These are phyloP conservation scores for Blastomyces gilchristii DNA, from an alignment of 2,329 filamentous ascomycete genomes.

Conservation along the genomic window DNA sequence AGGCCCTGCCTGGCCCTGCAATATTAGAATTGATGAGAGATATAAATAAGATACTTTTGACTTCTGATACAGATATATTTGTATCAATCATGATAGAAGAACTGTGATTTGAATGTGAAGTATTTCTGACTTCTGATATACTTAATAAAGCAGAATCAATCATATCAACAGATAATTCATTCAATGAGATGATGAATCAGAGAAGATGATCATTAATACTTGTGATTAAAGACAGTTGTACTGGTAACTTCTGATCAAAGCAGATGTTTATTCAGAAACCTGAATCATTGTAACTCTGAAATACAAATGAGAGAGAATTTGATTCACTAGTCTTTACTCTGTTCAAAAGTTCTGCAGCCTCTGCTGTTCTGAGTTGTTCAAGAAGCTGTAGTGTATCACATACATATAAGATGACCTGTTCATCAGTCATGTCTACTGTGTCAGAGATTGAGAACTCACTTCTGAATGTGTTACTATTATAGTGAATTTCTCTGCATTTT, in stretches of 20 bases:
- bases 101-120: neutral
- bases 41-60: no score
- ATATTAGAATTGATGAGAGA: neutral
- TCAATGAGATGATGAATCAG: neutral
- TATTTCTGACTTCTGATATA: neutral
- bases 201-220: slow-evolving; percentile 3
- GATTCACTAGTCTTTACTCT: slow-evolving; percentile 3
- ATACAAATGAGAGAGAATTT: slow-evolving; percentile 5
- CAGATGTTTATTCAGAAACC: neutral
- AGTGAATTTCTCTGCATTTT: no score
- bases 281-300: slow-evolving; percentile 2
- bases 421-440: neutral
- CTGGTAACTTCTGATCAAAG: slow-evolving; percentile 3
- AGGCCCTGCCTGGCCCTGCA: no score
- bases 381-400: slow-evolving; percentile 6
- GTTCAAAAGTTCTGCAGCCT: slow-evolving; percentile 6
- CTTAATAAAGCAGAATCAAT: slow-evolving; percentile 7
- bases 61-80: no score
- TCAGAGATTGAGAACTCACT: no score
- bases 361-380: slow-evolving; percentile 10
- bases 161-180: slow-evolving; percentile 3
- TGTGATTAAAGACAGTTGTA: slow-evolving; percentile 11
- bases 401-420: slow-evolving; percentile 4
- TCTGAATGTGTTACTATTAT: no score
- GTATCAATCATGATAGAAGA: no score